Evolutionary conservation across 2,329 filamentous ascomycete genomes (phyloP), one percentile per base, ranked within the genome.

Genomic region (Ceratocystis eucalypticola): DNA sequence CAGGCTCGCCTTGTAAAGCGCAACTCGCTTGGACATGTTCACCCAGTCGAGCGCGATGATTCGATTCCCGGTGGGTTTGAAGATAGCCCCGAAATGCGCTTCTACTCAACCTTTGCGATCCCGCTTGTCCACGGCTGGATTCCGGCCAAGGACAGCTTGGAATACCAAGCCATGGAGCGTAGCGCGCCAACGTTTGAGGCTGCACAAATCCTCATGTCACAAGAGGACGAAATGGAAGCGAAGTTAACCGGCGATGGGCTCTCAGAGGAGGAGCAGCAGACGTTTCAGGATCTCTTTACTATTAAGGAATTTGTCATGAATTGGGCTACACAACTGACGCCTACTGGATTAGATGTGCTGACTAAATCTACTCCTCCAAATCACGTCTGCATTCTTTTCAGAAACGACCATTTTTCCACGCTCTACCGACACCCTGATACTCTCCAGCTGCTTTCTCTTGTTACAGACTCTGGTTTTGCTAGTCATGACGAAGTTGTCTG

Each of bases 321-420:
- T 1, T 92, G 90, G 68, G 87, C 91, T 0, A 97, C 94, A 0
- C 94, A 99, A 71, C 78, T 99, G 25, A 96, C 94, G 0, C 79
- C 84, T 0, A 88, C 87, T 74, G 94, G 94, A 0, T 80, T 99
- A 1, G 82, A 88, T 48, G 83, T 88, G 1, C 86, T 97, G 48
- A 82, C 81, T 0, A 83, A 84, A 63, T 85, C 82, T 5, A 81
- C 96, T 67, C 78, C 82, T 12, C 87, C 91, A 0, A 93, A 91
- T 1, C 85, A 88, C 1, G 84, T 96, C 69, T 90, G 90, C 0
- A 97, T 99, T 62, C 77, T 99, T 1, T 99, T 99, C 78, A 85
- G 94, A 30, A 99, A 99, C 71, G 93, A 99, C 72, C 94, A 99
- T 74, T 99, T 99, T 73, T 91, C 91, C 53, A 97, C 93, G 0